A percentile compares a stretch with the other conserved stretches of the same genome.
Evolutionary conservation across 495 filamentous ascomycete species (phyloP).

Genomic region (Peziza echinospora): DNA sequence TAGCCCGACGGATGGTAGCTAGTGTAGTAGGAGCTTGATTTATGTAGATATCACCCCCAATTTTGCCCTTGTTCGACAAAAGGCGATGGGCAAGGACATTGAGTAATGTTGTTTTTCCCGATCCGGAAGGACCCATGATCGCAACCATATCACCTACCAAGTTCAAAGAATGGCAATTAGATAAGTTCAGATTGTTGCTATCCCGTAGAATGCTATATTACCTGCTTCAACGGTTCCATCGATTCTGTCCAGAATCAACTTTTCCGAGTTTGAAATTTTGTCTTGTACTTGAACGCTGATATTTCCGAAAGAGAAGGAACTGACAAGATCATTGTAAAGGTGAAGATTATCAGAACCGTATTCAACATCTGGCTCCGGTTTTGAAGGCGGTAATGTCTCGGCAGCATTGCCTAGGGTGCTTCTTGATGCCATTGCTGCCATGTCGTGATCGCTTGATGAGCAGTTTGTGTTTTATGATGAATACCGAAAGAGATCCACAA

Average conservation of each 20-base stretch:
- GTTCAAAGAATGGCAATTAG: constrained; percentile 1
- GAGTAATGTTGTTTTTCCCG: constrained; percentile 58
- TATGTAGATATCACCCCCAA: constrained; percentile 30
- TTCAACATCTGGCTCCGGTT: no score
- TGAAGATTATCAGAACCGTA: no score
- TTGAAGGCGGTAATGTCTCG: no score
- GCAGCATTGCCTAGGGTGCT: no score
- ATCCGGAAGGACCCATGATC: constrained; percentile 55
- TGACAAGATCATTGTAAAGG: no score
- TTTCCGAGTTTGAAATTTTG: constrained; percentile 36
- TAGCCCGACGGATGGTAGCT: constrained; percentile 28
- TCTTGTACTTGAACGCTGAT: constrained; percentile 49
- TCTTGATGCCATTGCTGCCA: no score
- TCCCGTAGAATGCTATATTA: constrained; percentile 12
- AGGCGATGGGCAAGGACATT: constrained; percentile 46
- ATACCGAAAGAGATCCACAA: no score
- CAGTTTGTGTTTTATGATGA: no score
- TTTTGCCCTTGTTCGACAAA: constrained; percentile 26
- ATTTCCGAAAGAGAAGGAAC: constrained; percentile 34
- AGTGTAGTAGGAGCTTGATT: constrained; percentile 28
- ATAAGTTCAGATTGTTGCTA: not conserved
- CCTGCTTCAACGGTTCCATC: constrained; percentile 32
- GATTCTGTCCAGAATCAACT: constrained; percentile 31
- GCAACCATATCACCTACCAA: constrained; percentile 46
- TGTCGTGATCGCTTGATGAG: no score